Conservation (phyloP, 352 stramenopile genomes). For the Phytopythium chamaehyphon region DNA sequence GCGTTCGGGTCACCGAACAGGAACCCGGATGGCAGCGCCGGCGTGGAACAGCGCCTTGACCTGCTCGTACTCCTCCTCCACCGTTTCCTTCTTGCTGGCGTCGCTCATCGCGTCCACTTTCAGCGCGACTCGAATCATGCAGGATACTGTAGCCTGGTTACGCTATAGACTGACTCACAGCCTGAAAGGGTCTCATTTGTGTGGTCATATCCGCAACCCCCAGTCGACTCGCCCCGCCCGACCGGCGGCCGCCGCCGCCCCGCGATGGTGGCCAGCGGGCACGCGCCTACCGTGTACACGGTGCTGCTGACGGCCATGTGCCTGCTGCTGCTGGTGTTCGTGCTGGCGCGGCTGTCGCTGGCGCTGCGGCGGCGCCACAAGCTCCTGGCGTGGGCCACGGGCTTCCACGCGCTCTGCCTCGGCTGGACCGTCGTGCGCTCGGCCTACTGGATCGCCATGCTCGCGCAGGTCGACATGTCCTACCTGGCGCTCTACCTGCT, state of each 20-base stretch:
- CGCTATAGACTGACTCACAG: too few relatives aligned
- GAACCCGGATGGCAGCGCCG: too few relatives aligned
- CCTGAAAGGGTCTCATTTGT: too few relatives aligned
- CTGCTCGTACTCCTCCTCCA: too few relatives aligned
- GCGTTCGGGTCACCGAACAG: too few relatives aligned
- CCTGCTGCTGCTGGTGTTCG: slow-evolving; percentile 64
- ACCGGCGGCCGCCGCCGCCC: neutral
- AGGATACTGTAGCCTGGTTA: too few relatives aligned
- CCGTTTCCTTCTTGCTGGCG: too few relatives aligned
- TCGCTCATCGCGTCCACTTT: too few relatives aligned
- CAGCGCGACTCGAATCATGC: too few relatives aligned
- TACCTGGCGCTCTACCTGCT: slow-evolving; percentile 84
- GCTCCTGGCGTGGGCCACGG: slow-evolving; percentile 76
- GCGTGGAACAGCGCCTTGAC: too few relatives aligned
- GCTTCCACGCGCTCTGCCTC: slow-evolving; percentile 76
- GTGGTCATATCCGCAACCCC: too few relatives aligned
- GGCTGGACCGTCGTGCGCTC: slow-evolving; percentile 79
- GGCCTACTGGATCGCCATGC: slow-evolving; percentile 83
- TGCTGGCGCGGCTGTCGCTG: slow-evolving; percentile 58
- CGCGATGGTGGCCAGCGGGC: slow-evolving; percentile 29
- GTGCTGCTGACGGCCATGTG: slow-evolving; percentile 78
- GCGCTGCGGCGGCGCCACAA: slow-evolving; percentile 82
- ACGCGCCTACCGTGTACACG: slow-evolving; percentile 68
- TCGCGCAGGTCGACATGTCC: slow-evolving; percentile 64
- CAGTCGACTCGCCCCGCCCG: too few relatives aligned